A percentile compares a stretch with the other conserved stretches of the same genome.
Conservation (phyloP, 1,139 yeast genomes). For the Nadsonia commutata region DNA sequence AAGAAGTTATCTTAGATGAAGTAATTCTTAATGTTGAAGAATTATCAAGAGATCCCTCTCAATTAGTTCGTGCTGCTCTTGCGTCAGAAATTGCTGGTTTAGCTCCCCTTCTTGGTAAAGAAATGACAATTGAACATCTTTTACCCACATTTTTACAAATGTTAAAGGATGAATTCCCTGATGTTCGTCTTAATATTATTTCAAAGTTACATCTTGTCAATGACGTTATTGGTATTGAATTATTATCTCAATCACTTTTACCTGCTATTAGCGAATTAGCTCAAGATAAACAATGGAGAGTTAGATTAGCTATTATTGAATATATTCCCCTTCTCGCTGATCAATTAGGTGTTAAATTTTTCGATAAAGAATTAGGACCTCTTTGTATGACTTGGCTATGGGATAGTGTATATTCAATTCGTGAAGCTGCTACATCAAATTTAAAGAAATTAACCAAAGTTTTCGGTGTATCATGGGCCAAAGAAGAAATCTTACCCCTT, state of each 20-base stretch:
- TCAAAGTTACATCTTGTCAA: constrained; percentile 84
- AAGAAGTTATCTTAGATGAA: constrained; percentile 44
- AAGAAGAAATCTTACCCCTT: constrained; percentile 65
- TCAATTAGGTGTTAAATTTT: constrained; percentile 85
- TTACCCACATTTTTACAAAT: constrained; percentile 82
- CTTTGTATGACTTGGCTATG: constrained; percentile 94
- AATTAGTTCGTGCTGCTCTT: constrained; percentile 81
- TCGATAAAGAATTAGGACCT: constrained; percentile 80
- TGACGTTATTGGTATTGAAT: constrained; percentile 84
- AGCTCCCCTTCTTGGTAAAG: constrained; percentile 77
- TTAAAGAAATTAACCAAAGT: constrained; percentile 66
- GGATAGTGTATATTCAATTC: constrained; percentile 93
- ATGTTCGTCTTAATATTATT: constrained; percentile 86
- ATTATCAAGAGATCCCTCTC: constrained; percentile 81
- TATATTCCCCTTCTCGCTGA: constrained; percentile 93
- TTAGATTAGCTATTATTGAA: constrained; percentile 90
- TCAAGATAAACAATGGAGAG: constrained; percentile 95
- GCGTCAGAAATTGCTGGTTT: constrained; percentile 80
- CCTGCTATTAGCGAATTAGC: constrained; percentile 97
- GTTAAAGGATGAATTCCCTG: constrained; percentile 95
- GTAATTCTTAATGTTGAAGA: constrained; percentile 75
- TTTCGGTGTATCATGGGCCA: constrained; percentile 92
- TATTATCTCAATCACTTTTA: constrained; percentile 69
- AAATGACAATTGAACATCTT: constrained; percentile 65
- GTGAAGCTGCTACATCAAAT: constrained; percentile 90